Conservation (phyloP, 768 basidiomycete species). For the Peribolospora kevripleyi region DNA sequence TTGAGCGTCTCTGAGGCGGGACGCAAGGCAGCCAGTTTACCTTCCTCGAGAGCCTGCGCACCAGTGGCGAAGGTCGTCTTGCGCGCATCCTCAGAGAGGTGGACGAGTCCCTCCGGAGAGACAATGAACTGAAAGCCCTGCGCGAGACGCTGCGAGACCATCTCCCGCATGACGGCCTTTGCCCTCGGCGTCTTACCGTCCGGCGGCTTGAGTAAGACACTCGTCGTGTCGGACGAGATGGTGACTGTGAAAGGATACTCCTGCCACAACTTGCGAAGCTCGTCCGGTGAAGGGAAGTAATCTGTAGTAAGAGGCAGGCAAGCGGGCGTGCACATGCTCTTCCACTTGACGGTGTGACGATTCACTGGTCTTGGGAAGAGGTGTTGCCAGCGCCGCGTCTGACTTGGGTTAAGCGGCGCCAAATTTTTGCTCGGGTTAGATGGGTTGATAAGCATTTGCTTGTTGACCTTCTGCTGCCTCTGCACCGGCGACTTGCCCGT, state of each 20-base stretch:
- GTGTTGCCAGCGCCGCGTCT: constrained; percentile 70
- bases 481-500: too few species aligned
- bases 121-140: constrained; percentile 89
- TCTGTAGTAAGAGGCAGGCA: constrained; percentile 80
- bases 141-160: constrained; percentile 72
- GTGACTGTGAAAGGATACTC: constrained; percentile 73
- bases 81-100: constrained; percentile 12
- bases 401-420: constrained; percentile 7
- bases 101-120: constrained; percentile 17
- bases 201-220: constrained; percentile 57
- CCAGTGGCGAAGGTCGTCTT: constrained; percentile 35
- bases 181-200: constrained; percentile 18
- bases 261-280: constrained; percentile 52
- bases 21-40: neutral
- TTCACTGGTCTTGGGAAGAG: constrained; percentile 51
- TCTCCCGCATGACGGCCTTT: constrained; percentile 41
- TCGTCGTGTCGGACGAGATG: constrained; percentile 56
- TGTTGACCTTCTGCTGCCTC: too few species aligned
- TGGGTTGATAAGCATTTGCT: constrained; percentile 4
- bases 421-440: constrained; percentile 7
- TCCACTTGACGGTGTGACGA: constrained; percentile 71
- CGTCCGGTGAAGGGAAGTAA: constrained; percentile 50
- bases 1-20: neutral
- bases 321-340: constrained; percentile 53
- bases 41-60: neutral